A percentile compares a stretch with the other conserved stretches of the same genome.
These are phyloP conservation scores for Tilletia caries DNA, from an alignment of 1,284 basidiomycete species.

Conservation along the genomic window DNA sequence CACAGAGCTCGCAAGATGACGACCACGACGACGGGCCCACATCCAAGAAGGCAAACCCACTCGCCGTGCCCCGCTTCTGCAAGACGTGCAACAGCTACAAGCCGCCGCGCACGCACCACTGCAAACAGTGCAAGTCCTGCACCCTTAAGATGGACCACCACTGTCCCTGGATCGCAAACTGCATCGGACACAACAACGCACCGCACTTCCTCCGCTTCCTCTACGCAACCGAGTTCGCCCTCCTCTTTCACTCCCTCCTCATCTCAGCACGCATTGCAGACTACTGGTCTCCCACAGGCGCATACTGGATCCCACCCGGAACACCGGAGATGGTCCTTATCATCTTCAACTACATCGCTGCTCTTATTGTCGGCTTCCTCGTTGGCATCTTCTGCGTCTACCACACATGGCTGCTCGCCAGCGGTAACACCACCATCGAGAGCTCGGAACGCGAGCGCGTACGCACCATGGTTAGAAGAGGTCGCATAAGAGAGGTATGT, in stretches of 20 bases:
- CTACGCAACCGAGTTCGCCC: constrained; percentile 83
- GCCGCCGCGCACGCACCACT: constrained; percentile 53
- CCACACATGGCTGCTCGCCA: constrained; percentile 75
- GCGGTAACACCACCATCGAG: constrained; percentile 93
- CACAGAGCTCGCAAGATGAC: background rate
- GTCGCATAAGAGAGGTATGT: constrained; percentile 74
- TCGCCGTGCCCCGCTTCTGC: constrained; percentile 41
- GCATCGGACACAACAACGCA: constrained; percentile 84
- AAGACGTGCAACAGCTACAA: constrained; percentile 43
- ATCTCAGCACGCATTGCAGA: constrained; percentile 36
- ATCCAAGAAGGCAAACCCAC: background rate
- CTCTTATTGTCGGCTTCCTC: constrained; percentile 75
- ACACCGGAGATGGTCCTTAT: constrained; percentile 73
- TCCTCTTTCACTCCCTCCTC: constrained; percentile 54
- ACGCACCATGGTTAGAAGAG: constrained; percentile 75
- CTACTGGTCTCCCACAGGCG: constrained; percentile 28
- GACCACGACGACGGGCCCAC: background rate
- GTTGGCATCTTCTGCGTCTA: constrained; percentile 76
- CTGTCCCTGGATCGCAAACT: constrained; percentile 61
- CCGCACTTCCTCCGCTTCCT: constrained; percentile 88
- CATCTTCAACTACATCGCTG: constrained; percentile 79
- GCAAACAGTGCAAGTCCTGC: constrained; percentile 48
- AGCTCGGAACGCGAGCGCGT: constrained; percentile 96
- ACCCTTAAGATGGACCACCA: constrained; percentile 59
- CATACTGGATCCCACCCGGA: constrained; percentile 66